Evolutionary conservation across 164 flowering plant species (phyloP), one percentile per base, ranked within the genome.

Genomic region (Nelumbo lutea): DNA sequence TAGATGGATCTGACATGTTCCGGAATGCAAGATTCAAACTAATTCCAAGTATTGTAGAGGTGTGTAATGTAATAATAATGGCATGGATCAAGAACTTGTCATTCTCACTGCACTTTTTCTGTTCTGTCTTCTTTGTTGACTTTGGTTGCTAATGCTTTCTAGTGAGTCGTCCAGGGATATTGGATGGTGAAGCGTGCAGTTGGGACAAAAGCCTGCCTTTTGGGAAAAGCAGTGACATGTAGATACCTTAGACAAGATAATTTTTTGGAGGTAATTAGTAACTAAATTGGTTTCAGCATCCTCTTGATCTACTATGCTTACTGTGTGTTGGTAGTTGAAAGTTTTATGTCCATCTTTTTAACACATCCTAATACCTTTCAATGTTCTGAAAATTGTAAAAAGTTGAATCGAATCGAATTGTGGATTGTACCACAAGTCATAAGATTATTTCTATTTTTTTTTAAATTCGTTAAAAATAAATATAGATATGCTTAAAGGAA

Each of bases 121-220:
- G 3, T 67, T 66, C n/a, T 65, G 9, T n/a, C 42, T 73, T 67
- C 27, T 45, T 13, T 42, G 55, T 53, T 38, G n/a, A n/a, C 45
- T 67, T 71, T 27, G 38, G 61, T 14, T 13, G 40, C 62, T 76
- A 52, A 73, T 77, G 45, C 67, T 15, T 64, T 47, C 61, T 15
- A 55, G 60, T 41, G 42, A 39, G 9, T 67, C 62, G 44, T 68
- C 48, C 78, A 95, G 97, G 99, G 97, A 62, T 92, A 89, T 68
- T 95, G 99, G 97, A 92, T 95, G 97, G 99, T 95, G 59, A 92
- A 92, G 83, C 96, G 97, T 52, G 98, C 97, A 2, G 99, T 95
- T 68, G 99, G 99, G 55, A 82, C 94, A 55, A 95, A 92, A 84
- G 96, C 99, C 74, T 95, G 99, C 80, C 75, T 92, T 4, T 69